Base-by-base conservation (phyloP, 2,329 filamentous ascomycete genomes). In the Trichoderma pleuroti region DNA sequence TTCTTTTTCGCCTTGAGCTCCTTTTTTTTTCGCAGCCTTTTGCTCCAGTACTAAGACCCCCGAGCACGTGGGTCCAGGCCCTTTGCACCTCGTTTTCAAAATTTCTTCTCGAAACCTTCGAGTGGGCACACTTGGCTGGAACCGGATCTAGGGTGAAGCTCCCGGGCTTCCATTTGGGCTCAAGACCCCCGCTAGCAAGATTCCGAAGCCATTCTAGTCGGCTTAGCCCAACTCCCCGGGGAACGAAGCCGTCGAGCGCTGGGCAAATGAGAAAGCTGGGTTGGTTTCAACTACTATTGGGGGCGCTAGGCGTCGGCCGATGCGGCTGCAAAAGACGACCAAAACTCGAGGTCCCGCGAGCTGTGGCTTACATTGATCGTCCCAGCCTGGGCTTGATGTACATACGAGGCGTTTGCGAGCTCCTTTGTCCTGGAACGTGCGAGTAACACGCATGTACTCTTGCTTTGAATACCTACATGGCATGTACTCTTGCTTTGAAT, bases 271-370 rank as follows among this genome's bases (percentile, higher is more conserved):
- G 49, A 59, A 14, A 28, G n/a, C 18, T 46, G 24, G 32, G 68
- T 65, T n/a, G n/a, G n/a, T n/a, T n/a, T n/a, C n/a, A n/a, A n/a
- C n/a, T n/a, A n/a, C n/a, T 21, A 68, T 60, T 68, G 65, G n/a
- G n/a, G n/a, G 65, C 65, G 65, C 65, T 68, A 68, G 54, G 52
- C 65, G 65, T 68, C 65, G 65, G 65, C 65, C 65, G 65, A 68
- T 59, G 34, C 54, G 65, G 65, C 65, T 68, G 26, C 36, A 46
- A 30, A 46, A 30, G 18, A 34, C 56, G 26, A 26, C 26, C 26
- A 68, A 24, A n/a, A n/a, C n/a, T 36, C 52, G 61, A 28, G 21
- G 32, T 52, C 39, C 61, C 39, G 26, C 39, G 26, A 16, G 54
- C 54, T 32, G 54, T 49, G 65, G 65, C 54, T 60, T 60, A 28